Base-by-base conservation (phyloP, 306 rosid species). In the Rosa persica region DNA sequence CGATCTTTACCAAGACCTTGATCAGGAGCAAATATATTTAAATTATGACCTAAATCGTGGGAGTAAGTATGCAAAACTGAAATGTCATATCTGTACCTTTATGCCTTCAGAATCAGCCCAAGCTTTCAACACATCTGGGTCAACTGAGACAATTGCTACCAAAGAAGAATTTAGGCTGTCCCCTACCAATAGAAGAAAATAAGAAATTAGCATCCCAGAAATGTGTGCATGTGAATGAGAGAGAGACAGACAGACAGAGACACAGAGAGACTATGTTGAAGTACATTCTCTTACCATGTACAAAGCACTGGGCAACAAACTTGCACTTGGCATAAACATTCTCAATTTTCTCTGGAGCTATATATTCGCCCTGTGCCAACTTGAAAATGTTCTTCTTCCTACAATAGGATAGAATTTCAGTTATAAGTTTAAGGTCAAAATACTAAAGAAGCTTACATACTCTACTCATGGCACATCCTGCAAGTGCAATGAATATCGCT, bases 341-440 rank as follows among this genome's bases (percentile, higher is more conserved):
- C 88, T 96, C 98, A 71, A 93, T 90, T 89, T 96, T 96, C 86
- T 96, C 99, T 27, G 99, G 99, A 85, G 99, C 99, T 75, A 96
- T 89, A 83, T 96, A 96, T 89, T 96, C 99, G 12, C 99, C 99
- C 85, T 93, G 99, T n/a, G 99, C 98, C 96, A 96, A 85, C 90
- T 96, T 96, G 83, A 96, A 96, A 81, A 96, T 96, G 83, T 96
- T 96, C 88, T 96, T 96, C 87, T 96, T 96, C 93, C 99, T 96
- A 83, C 40, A 83, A 66, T 62, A 67, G 75, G 34, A 47, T 20
- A 54, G 72, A 84, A 47, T 36, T 54, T 75, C 42, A 69, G 27
- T 75, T 25, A 77, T 61, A 79, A 20, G 80, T 58, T 76, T 8
- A 73, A 3, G 23, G 23, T 55, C 42, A 22, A 34, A 48, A 23